A percentile compares a stretch with the other conserved stretches of the same genome.
Evolutionary conservation across 768 basidiomycete species (phyloP).

Genomic region (Pisolithus tinctorius): DNA sequence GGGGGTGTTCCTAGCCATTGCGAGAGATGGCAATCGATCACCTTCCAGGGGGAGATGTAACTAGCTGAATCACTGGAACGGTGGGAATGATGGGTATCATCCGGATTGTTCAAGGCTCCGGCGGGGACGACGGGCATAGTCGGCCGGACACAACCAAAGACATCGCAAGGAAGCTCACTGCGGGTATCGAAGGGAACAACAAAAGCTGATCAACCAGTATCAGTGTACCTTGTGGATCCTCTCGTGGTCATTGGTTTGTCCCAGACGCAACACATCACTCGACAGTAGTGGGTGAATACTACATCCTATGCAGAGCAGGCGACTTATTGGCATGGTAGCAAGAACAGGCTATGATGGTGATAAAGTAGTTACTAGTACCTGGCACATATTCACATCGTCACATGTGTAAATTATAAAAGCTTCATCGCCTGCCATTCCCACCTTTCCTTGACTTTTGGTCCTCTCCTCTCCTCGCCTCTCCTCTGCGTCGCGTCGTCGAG

Average conservation of each 20-base stretch:
- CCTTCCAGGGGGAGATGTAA: too few relatives aligned
- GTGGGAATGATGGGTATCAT: too few relatives aligned
- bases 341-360: constrained; percentile 2
- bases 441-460: constrained; percentile 18
- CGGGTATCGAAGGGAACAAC: too few relatives aligned
- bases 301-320: background rate
- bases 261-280: too few relatives aligned
- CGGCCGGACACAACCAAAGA: too few relatives aligned
- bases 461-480: constrained; percentile 9
- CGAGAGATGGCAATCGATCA: background rate
- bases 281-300: background rate
- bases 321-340: background rate
- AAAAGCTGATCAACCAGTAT: too few relatives aligned
- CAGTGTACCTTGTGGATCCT: too few relatives aligned
- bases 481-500: constrained; percentile 14
- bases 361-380: constrained; percentile 3
- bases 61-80: too few relatives aligned
- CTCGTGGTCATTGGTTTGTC: too few relatives aligned
- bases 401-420: constrained; percentile 41
- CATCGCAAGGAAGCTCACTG: too few relatives aligned
- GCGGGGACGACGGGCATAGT: too few relatives aligned
- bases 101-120: too few relatives aligned
- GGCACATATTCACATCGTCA: constrained; percentile 11
- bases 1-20: background rate
- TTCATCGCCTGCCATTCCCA: constrained; percentile 26